A percentile compares a stretch with the other conserved stretches of the same genome.
phyloP scores from a whole-genome alignment of 202 grass and related monocot species.

The Zizania palustris region DNA sequence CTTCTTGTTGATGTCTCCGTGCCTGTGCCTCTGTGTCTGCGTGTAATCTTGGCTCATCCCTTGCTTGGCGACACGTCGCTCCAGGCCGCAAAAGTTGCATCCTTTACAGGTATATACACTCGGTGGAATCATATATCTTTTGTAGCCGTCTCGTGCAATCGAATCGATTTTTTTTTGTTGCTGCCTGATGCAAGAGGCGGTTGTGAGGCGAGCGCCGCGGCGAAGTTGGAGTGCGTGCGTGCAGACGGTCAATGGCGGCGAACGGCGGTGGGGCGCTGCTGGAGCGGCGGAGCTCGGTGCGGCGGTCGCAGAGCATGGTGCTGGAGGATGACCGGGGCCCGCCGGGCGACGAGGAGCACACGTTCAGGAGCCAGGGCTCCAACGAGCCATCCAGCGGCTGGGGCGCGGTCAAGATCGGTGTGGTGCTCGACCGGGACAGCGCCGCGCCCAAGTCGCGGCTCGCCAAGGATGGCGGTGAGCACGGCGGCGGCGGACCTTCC shows the following conservation, averaged over 20 bases:
- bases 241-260: conserved; percentile 9
- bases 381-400: background rate
- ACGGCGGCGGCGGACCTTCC: conserved; percentile 25
- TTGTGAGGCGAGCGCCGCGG: too few relatives aligned
- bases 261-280: conserved; percentile 36
- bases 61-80: conserved; percentile 33
- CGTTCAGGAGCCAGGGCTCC: conserved; percentile 40
- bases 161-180: background rate
- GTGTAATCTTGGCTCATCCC: conserved; percentile 35
- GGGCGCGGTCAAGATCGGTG: conserved; percentile 16
- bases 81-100: conserved; percentile 36
- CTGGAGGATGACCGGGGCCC: conserved; percentile 36
- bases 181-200: background rate
- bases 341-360: conserved; percentile 20
- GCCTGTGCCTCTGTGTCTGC: background rate
- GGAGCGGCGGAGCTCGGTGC: conserved; percentile 53
- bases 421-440: conserved; percentile 27
- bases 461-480: conserved; percentile 7
- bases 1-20: background rate
- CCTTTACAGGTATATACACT: conserved; percentile 50
- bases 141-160: background rate
- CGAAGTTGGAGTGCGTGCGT: too few relatives aligned
- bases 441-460: conserved; percentile 29
- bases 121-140: background rate
- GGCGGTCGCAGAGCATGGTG: conserved; percentile 46